These are phyloP conservation scores for Pseudogymnoascus sp. DNA, from an alignment of 2,329 filamentous ascomycete genomes.

Conservation along the genomic window DNA sequence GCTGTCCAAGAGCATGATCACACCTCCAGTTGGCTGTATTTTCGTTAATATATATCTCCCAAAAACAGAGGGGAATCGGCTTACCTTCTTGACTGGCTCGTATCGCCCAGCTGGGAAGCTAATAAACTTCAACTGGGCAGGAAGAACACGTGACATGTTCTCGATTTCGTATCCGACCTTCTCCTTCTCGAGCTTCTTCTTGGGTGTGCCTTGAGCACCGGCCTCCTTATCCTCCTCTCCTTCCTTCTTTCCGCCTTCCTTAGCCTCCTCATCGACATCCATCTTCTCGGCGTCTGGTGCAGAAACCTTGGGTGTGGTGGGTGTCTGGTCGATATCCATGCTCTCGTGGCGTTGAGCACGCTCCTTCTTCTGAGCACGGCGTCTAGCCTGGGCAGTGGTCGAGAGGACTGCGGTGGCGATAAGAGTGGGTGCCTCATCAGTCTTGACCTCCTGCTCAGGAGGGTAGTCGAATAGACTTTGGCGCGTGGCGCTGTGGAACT, in stretches of 20 bases:
- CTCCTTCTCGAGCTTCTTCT: constrained; percentile 92
- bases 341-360: constrained; percentile 81
- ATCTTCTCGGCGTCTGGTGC: constrained; percentile 67
- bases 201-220: constrained; percentile 51
- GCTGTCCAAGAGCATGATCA: constrained; percentile 83
- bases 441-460: constrained; percentile 90
- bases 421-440: constrained; percentile 86
- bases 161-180: constrained; percentile 84
- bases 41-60: constrained; percentile 33
- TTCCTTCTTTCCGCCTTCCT: constrained; percentile 37
- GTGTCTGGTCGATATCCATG: constrained; percentile 86
- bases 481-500: constrained; percentile 89
- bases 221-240: constrained; percentile 56
- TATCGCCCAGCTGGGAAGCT: constrained; percentile 87
- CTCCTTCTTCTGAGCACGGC: constrained; percentile 89
- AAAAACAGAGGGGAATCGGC: constrained; percentile 22
- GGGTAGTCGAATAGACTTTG: constrained; percentile 97
- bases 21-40: constrained; percentile 77
- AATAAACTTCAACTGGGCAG: constrained; percentile 89
- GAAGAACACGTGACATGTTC: constrained; percentile 94
- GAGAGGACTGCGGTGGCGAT: constrained; percentile 94
- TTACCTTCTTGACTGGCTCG: constrained; percentile 84
- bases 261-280: constrained; percentile 65
- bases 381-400: constrained; percentile 93
- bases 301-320: constrained; percentile 60